Conservation (phyloP, 2,329 filamentous ascomycete species). For the Stagonosporopsis rhizophila region DNA sequence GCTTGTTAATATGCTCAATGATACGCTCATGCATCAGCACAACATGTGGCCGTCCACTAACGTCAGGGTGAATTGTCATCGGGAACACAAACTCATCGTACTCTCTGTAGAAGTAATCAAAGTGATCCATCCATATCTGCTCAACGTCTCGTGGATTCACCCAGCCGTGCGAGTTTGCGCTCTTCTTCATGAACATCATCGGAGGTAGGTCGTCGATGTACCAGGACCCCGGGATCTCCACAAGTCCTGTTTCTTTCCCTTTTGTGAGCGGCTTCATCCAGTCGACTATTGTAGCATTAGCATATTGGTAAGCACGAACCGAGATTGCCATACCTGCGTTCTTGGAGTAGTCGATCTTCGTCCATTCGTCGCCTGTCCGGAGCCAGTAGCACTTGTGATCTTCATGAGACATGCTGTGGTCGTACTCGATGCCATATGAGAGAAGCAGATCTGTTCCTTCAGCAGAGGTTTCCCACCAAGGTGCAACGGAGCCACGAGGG, state of each 20-base stretch:
- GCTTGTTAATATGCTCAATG: constrained; percentile 72
- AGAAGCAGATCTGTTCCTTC: constrained; percentile 71
- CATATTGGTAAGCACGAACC: neutral
- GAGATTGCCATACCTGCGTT: constrained; percentile 51
- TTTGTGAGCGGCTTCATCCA: constrained; percentile 72
- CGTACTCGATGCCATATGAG: constrained; percentile 72
- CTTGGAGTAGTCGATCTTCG: constrained; percentile 70
- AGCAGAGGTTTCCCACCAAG: constrained; percentile 75
- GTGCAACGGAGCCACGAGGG: constrained; percentile 74
- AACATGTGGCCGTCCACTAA: constrained; percentile 70
- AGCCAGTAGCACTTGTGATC: constrained; percentile 70
- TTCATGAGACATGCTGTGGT: constrained; percentile 70
- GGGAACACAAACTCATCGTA: constrained; percentile 80
- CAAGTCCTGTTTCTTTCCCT: constrained; percentile 66
- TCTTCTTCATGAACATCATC: constrained; percentile 74
- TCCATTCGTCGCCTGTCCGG: constrained; percentile 69
- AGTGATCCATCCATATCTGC: constrained; percentile 70
- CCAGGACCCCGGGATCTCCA: constrained; percentile 64
- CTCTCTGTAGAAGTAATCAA: constrained; percentile 76
- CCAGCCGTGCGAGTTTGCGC: constrained; percentile 68
- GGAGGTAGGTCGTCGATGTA: constrained; percentile 55
- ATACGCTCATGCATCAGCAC: constrained; percentile 75
- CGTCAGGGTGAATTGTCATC: constrained; percentile 77
- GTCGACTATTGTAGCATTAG: constrained; percentile 44
- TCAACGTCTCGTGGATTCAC: constrained; percentile 64